phyloP scores from a whole-genome alignment of 2,329 filamentous ascomycete species.

The Dendryphion nanum region DNA sequence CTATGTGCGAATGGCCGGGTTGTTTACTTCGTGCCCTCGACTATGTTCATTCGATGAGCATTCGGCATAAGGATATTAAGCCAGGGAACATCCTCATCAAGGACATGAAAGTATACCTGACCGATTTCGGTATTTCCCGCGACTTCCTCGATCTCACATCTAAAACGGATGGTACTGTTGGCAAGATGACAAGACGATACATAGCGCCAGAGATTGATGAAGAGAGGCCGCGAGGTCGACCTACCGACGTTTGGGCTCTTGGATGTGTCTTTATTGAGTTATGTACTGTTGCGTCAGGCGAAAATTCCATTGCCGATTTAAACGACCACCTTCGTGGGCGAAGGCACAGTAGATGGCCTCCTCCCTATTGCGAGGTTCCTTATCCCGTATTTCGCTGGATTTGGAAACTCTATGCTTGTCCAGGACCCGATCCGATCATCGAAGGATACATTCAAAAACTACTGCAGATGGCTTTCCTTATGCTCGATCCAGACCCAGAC shows the following conservation, averaged over 20 bases:
- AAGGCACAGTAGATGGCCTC: no score
- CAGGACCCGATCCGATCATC: no score
- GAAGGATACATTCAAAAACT: no score
- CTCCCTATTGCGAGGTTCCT: no score
- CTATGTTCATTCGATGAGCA: neutral
- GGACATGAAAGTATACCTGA: conserved; percentile 7
- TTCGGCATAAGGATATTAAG: conserved; percentile 4
- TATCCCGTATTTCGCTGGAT: no score
- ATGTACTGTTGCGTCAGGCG: neutral
- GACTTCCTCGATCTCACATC: conserved; percentile 10
- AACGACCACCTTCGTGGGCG: no score
- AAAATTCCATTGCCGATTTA: no score
- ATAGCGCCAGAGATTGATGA: neutral
- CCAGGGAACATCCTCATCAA: conserved; percentile 11
- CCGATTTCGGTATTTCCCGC: conserved; percentile 6
- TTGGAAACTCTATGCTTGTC: no score
- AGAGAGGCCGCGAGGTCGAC: neutral
- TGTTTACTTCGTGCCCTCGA: neutral
- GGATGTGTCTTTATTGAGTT: neutral
- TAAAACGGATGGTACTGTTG: neutral
- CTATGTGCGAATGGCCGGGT: neutral
- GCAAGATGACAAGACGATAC: neutral
- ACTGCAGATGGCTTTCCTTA: no score
- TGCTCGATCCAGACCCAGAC: no score
- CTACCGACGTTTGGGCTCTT: neutral